Evolutionary conservation across 305 asterid species (phyloP), one percentile per base, ranked within the genome.

Genomic region (Ajuga reptans): DNA sequence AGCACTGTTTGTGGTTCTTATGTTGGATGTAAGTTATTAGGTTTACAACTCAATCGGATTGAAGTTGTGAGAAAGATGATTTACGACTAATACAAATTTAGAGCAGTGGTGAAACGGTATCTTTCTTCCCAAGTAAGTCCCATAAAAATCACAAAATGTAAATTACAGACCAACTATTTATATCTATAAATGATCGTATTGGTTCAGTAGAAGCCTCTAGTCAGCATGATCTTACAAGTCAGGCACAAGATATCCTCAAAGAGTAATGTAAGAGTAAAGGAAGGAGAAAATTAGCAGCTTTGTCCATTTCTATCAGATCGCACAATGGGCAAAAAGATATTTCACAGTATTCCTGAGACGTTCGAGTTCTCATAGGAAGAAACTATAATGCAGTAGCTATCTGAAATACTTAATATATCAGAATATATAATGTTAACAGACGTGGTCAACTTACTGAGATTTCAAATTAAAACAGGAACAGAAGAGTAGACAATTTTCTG

Each of bases 161-260:
- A 15, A 34, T 24, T 37, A 39, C 12, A 31, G 64, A 41, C 51
- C 39, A 51, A 62, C 27, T 18, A 63, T 56, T 39, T 24, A 63
- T 46, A 9, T 42, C 43, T 31, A 41, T 3, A 56, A 70, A 18
- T 72, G 51, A 42, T 21, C 64, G 47, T 33, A 37, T 16, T 46
- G 39, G 57, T 69, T 59, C 42, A 60, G 59, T 58, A 64, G 72
- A 77, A 49, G 36, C 63, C 51, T 56, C 36, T 21, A 55, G 49
- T 58, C 46, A 42, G 69, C 65, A 56, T 53, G 37, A 41, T 72
- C 12, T 39, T 16, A 75, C 66, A 72, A 50, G 43, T 66, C 59
- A 63, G 68, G 64, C 15, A 21, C 4, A 72, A 12, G 3, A 18
- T 15, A 57, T 14, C 34, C 52, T 57, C 67, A 21, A 4, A 31